Percentiles rank a stretch among this genome's conserved stretches.
Evolutionary conservation across 441 rosid species (phyloP).

Genomic region (Viola pubescens): DNA sequence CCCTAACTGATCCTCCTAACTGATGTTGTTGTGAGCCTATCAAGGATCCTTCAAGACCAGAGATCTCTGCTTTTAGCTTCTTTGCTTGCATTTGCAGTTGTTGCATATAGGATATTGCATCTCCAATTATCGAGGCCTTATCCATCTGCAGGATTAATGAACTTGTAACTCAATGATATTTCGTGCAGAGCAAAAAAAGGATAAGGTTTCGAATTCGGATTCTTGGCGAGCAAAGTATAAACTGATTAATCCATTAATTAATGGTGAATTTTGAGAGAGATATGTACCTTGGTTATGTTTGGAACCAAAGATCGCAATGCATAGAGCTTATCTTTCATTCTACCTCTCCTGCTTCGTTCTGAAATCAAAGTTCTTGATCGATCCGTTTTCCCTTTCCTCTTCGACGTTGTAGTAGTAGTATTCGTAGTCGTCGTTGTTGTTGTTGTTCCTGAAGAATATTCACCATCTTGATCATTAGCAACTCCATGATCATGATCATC

Average conservation of each 20-base stretch:
- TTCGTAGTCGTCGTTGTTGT: constrained; percentile 8
- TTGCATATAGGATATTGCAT: constrained; percentile 62
- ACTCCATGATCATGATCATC: constrained; percentile 18
- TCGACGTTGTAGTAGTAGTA: constrained; percentile 14
- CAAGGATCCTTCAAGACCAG: constrained; percentile 55
- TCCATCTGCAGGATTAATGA: constrained; percentile 50
- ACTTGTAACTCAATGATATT: no score
- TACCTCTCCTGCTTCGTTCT: constrained; percentile 59
- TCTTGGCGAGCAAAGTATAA: no score
- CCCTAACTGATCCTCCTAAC: constrained; percentile 21
- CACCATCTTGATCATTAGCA: constrained; percentile 29
- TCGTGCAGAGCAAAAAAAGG: no score
- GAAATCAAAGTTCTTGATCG: constrained; percentile 70
- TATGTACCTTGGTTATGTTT: constrained; percentile 70
- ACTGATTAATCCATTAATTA: no score
- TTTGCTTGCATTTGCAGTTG: constrained; percentile 58
- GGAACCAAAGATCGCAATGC: constrained; percentile 81
- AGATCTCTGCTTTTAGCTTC: constrained; percentile 64
- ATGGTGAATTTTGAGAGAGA: neutral
- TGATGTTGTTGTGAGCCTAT: constrained; percentile 24
- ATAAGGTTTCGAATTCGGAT: no score
- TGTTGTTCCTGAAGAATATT: constrained; percentile 49
- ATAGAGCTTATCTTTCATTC: constrained; percentile 87
- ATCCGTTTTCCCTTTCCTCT: constrained; percentile 40
- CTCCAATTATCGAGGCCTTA: constrained; percentile 87